phyloP scores from a whole-genome alignment of 169 alveolate genomes.

The Eimeria zaria region DNA sequence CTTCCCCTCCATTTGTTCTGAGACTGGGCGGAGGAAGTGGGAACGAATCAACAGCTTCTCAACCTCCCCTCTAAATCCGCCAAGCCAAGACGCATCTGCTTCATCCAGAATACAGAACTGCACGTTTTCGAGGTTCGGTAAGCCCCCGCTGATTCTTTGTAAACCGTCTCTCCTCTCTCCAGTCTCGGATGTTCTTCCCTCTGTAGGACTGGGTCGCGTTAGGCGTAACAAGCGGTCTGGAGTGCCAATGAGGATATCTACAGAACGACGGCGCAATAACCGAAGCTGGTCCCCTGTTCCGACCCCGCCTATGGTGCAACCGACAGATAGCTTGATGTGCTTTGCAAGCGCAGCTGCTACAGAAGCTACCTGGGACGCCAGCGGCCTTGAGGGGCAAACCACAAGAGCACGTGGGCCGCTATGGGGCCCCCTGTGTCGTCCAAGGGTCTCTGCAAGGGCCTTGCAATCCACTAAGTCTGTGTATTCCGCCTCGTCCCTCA shows the following conservation, averaged over 20 bases:
- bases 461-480: constrained; percentile 40
- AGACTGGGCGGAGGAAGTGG: neutral
- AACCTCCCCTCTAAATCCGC: constrained; percentile 42
- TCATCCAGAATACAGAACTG: constrained; percentile 79
- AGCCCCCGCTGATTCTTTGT: neutral
- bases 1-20: neutral
- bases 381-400: constrained; percentile 61
- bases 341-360: constrained; percentile 67
- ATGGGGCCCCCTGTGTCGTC: neutral
- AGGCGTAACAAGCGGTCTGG: constrained; percentile 72
- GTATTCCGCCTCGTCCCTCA: constrained; percentile 4
- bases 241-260: constrained; percentile 78
- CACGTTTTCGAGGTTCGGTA: constrained; percentile 37
- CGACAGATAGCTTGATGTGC: constrained; percentile 67
- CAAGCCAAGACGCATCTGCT: constrained; percentile 73
- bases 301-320: constrained; percentile 71
- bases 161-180: neutral
- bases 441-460: constrained; percentile 60
- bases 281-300: constrained; percentile 66
- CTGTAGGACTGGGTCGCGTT: constrained; percentile 11
- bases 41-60: constrained; percentile 50
- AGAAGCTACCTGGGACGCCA: constrained; percentile 63
- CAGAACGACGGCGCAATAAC: constrained; percentile 41
- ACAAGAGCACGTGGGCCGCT: constrained; percentile 73
- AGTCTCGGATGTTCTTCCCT: neutral